Conservation (phyloP, 2,329 filamentous ascomycete species). For the Dissoconium aciculare region DNA sequence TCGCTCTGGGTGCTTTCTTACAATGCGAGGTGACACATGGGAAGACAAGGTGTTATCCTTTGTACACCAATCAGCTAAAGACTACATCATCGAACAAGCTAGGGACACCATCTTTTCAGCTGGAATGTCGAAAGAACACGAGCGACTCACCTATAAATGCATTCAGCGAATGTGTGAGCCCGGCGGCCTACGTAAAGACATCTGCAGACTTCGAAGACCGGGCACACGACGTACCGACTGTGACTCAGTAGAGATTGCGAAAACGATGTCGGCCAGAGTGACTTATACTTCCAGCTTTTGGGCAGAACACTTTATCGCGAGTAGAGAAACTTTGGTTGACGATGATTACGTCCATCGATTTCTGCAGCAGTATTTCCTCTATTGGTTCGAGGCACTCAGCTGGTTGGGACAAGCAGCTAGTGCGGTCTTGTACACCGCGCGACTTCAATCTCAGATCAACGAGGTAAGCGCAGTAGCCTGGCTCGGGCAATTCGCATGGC, state of each 20-base stretch:
- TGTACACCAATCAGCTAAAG: conserved; percentile 33
- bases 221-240: conserved; percentile 1
- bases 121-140: conserved; percentile 10
- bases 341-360: conserved; percentile 22
- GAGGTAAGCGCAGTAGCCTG: background rate
- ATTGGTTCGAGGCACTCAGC: conserved; percentile 33
- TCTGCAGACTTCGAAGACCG: conserved; percentile 2
- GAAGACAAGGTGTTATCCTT: conserved; percentile 20
- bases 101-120: conserved; percentile 19
- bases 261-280: conserved; percentile 18
- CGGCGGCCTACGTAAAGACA: background rate
- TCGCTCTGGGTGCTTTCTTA: conserved; percentile 30
- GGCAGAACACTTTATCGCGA: conserved; percentile 23
- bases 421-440: conserved; percentile 5
- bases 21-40: conserved; percentile 12
- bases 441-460: conserved; percentile 1
- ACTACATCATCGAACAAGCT: conserved; percentile 22
- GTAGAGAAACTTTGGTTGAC: conserved; percentile 16
- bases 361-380: conserved; percentile 27
- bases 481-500: background rate
- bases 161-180: conserved; percentile 3
- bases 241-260: conserved; percentile 9
- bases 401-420: conserved; percentile 18
- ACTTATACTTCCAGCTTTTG: conserved; percentile 32
- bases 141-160: conserved; percentile 8